Evolutionary conservation across 306 rosid genomes (phyloP), one percentile per base, ranked within the genome.

Genomic region (Acacia crassicarpa): DNA sequence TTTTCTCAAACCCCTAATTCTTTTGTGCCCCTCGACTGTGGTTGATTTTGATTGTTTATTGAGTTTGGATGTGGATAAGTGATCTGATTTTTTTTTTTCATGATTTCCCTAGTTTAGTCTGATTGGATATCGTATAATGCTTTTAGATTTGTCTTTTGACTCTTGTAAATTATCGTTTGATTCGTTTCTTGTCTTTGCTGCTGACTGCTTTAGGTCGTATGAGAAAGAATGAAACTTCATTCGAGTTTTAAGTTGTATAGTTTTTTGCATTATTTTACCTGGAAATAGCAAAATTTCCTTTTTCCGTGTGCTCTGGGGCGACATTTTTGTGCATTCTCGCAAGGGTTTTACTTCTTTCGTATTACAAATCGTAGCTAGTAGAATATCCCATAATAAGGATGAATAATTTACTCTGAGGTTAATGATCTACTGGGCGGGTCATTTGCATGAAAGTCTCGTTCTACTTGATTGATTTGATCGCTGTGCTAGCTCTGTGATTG

Each of bases 41-140:
- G 41, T 4, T 53, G 40, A 35, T 41, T 25, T 82, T 74, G 61
- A 77, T 81, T 68, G 7, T 77, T 78, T 74, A 81, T 15, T 78
- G 58, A 41, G 63, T 78, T 65, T 17, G 0, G n/a, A 58, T 53
- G 46, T 59, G n/a, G 56, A 62, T 75, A 38, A 6, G 22, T 71
- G 49, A 75, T 79, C 75, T 74, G 51, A 77, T 71, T 23, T 23
- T 71, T 23, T 23, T 45, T 5, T 68, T 74, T 1, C 30, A 25
- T 41, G 4, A 72, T 66, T 51, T 54, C 41, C 22, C 32, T 16
- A 59, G 70, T 41, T 68, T 68, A 9, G 25, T 46, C 59, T 27
- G 59, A 69, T 69, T 69, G 35, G 74, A 2, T 71, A 44, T 71
- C 35, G 35, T 72, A 27, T 46, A 15, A 6, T 44, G 76, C 8